Evolutionary conservation across 108 stramenopile genomes (phyloP).

Genomic region (Bacterosira constricta): DNA sequence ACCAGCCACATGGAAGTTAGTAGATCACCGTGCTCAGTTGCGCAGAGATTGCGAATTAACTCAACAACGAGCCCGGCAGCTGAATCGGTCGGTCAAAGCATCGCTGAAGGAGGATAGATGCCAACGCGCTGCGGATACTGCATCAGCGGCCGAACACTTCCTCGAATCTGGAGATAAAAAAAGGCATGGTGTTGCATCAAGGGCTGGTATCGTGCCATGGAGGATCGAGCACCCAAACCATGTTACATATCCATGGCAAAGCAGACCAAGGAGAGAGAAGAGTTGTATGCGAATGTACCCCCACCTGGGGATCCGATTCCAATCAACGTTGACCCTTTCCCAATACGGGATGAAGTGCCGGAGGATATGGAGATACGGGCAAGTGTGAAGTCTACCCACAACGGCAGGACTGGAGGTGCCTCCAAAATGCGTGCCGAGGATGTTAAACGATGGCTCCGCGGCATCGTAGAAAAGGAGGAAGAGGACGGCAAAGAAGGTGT

Average conservation of each 20-base stretch:
- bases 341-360: too few species aligned
- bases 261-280: background rate
- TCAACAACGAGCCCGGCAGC: background rate
- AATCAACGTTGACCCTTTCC: too few species aligned
- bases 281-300: background rate
- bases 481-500: background rate
- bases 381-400: too few species aligned
- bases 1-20: background rate
- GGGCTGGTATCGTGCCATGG: constrained; percentile 6
- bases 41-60: background rate
- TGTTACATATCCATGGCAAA: background rate
- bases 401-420: background rate
- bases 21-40: background rate
- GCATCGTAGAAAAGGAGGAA: background rate
- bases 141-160: background rate
- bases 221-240: constrained; percentile 5
- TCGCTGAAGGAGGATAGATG: background rate
- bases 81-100: background rate
- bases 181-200: constrained; percentile 3
- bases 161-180: background rate
- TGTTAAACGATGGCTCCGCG: constrained; percentile 8
- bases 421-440: constrained; percentile 8
- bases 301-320: background rate
- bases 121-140: background rate
- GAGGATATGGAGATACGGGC: too few species aligned